Evolutionary conservation across 768 basidiomycete species (phyloP), one percentile per base, ranked within the genome.

Genomic region (Tylopilus felleus): DNA sequence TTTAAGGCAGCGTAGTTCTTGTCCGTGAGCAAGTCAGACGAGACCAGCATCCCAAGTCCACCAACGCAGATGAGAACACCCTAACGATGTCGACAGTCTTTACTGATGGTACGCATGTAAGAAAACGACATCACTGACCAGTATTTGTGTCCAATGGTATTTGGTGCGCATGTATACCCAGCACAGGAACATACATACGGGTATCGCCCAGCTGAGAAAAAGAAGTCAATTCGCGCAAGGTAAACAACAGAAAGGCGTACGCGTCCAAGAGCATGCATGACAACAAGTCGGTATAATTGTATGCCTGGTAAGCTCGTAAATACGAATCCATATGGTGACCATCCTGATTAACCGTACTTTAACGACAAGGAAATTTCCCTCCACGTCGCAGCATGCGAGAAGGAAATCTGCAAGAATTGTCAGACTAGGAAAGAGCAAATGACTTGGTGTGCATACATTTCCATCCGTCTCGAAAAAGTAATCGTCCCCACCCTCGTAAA

Each of bases 251-350:
- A 42, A 25, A 31, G 33, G 63, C 83, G 56, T 66, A 90, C 82
- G 91, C 90, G 64, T 93, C 90, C 44, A 94, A 83, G n/a, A 94
- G 80, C 89, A 93, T 93, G 70, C 89, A 91, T 1, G 92, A 93
- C 43, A 94, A 74, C 4, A 94, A 73, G 60, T 89, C 90, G 31
- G 92, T 93, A 74, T 88, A 93, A 73, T 90, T 79, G 66, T 88
- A 93, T 17, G 91, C 89, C 82, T 86, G 51, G 21, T 31, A 12
- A 43, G 43, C 16, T 10, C 5, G 52, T 60, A 27, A 60, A 40
- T 33, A 25, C 9, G 5, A 8, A 19, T 25, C 21, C 23, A 27
- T 23, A 14, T 36, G 7, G 14, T 16, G 21, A 43, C 27, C 5
- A 8, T 21, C 16, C 3, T 19, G 29, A 44, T 29, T 16, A 0